A percentile compares a stretch with the other conserved stretches of the same genome.
phyloP scores from a whole-genome alignment of 768 basidiomycete species.

The Paxillus rubicundulus region DNA sequence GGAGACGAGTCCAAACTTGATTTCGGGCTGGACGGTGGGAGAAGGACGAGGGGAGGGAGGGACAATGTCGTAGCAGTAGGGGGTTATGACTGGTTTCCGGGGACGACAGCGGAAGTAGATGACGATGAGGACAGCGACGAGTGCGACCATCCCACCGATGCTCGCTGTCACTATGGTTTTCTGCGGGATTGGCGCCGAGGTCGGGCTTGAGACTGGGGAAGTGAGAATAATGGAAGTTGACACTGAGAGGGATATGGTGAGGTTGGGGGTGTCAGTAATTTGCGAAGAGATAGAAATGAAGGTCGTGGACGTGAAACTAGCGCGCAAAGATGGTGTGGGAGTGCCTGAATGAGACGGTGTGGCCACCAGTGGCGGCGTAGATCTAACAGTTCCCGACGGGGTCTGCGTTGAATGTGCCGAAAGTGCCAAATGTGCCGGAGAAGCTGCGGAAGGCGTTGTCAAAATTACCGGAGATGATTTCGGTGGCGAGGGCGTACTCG shows the following conservation, averaged over 20 bases:
- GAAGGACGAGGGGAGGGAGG: not conserved
- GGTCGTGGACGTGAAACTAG: too few species aligned
- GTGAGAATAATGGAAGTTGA: not conserved
- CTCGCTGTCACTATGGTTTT: not conserved
- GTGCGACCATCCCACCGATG: not conserved
- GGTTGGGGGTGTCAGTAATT: not conserved
- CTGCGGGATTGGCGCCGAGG: not conserved
- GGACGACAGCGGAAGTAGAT: conserved; percentile 1
- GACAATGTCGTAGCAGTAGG: not conserved
- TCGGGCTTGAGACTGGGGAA: not conserved
- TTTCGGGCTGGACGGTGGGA: not conserved
- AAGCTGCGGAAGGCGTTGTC: too few species aligned
- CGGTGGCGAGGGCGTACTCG: too few species aligned
- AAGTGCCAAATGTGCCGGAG: too few species aligned
- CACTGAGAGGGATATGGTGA: not conserved
- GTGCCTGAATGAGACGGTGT: too few species aligned
- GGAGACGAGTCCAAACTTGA: not conserved
- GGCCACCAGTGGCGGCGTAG: too few species aligned
- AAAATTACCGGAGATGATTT: too few species aligned
- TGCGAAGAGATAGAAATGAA: not conserved
- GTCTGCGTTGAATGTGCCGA: too few species aligned
- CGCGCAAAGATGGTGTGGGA: too few species aligned
- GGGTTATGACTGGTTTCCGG: not conserved
- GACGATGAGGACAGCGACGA: not conserved
- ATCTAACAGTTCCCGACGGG: too few species aligned